Base-by-base conservation (phyloP, 106 monocot genomes). In the Dioscorea zingiberensis region DNA sequence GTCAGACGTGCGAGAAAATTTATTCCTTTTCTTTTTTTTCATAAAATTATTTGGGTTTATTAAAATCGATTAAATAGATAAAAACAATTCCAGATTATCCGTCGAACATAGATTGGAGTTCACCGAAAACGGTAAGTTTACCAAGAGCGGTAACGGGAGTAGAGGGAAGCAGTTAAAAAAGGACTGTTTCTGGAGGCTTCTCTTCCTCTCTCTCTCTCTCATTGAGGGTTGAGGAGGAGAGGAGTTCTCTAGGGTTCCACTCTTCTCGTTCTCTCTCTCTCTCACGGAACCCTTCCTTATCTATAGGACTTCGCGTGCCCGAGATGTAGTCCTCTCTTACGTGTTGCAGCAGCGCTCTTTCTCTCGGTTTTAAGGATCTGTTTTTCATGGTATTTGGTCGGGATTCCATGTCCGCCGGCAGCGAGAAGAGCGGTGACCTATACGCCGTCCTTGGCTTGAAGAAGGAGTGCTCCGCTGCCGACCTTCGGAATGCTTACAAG, bases 401-500 rank as follows among this genome's bases (percentile, higher is more conserved):
- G 51, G 51, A 19, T 18, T 18, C 19, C 22, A 81, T 74, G 73
- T 76, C 55, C 27, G 49, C 66, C 46, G 70, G 60, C 2, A 68
- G 28, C 9, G 80, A 59, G 27, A 72, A 72, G 51, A 29, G 47
- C 38, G 74, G 38, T 14, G 90, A 87, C 53, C 78, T 90, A 32
- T 94, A 94, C 74, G 74, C 77, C 17, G 94, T 94, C 3, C 58
- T 94, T 45, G 94, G 90, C 30, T 73, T 94, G 32, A 76, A 81
- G 44, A 94, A 87, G 80, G 94, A 94, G 69, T 94, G 94, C 80
- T 90, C 90, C 55, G 66, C 83, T 14, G 55, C 81, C 15, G 90
- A 94, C 13, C 83, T 94, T 38, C 73, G 75, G 57, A 74, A 65
- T 58, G 87, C 94, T 13, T 94, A 94, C 75, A 90, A 85, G 72